These are phyloP conservation scores for Asterochloris sp. DNA, from an alignment of 139 green algal species.

Conservation along the genomic window DNA sequence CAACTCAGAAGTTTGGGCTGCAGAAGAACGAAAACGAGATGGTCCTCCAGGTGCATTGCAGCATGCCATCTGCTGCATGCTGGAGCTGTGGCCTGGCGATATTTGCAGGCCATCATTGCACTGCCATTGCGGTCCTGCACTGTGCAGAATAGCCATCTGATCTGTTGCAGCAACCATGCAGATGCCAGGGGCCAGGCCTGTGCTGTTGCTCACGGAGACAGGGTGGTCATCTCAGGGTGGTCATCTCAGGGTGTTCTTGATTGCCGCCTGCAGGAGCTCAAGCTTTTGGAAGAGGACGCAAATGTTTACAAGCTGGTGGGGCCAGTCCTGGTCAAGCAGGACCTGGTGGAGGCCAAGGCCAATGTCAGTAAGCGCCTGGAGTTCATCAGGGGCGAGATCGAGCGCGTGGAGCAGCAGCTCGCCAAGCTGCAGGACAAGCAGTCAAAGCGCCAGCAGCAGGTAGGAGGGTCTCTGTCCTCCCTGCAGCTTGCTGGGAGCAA, in stretches of 20 bases:
- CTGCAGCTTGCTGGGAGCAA: too few species aligned
- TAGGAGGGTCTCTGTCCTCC: slow-evolving; percentile 6
- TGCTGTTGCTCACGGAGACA: background rate
- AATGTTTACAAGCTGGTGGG: slow-evolving; percentile 90
- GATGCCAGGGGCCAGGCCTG: background rate
- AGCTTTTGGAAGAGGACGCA: slow-evolving; percentile 66
- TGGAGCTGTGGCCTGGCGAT: background rate
- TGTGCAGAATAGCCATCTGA: background rate
- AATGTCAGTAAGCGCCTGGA: slow-evolving; percentile 91
- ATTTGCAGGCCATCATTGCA: too few species aligned
- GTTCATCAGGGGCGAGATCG: slow-evolving; percentile 63
- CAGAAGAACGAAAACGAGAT: slow-evolving; percentile 72
- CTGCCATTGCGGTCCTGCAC: too few species aligned
- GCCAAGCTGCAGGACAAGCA: slow-evolving; percentile 45
- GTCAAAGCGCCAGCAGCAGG: slow-evolving; percentile 32
- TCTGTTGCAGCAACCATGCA: background rate
- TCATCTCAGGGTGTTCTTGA: too few species aligned
- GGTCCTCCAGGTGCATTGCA: slow-evolving; percentile 50
- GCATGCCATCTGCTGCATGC: background rate
- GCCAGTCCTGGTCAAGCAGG: slow-evolving; percentile 82
- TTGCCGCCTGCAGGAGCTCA: slow-evolving; percentile 68
- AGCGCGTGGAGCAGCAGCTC: slow-evolving; percentile 41
- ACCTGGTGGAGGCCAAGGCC: slow-evolving; percentile 76
- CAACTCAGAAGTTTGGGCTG: slow-evolving; percentile 49
- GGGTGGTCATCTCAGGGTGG: background rate